A percentile compares a stretch with the other conserved stretches of the same genome.
Evolutionary conservation across 257 asterid species (phyloP).

Genomic region (Solanum pinnatisectum): DNA sequence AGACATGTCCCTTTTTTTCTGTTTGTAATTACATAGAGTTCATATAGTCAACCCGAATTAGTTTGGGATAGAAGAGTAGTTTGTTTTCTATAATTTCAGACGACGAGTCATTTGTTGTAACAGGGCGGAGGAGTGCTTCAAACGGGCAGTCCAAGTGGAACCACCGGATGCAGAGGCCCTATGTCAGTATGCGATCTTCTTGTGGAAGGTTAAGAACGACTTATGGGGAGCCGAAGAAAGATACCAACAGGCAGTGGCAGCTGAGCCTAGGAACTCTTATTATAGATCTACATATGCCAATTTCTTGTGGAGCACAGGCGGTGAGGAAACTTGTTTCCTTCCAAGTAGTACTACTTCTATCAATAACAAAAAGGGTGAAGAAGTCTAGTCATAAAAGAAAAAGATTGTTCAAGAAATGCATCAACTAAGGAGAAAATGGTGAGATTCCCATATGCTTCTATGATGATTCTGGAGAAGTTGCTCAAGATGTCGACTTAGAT

Average conservation of each 20-base stretch:
- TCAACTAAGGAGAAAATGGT: not conserved
- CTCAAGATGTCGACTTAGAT: not conserved
- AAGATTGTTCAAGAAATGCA: not conserved
- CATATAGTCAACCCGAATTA: not conserved
- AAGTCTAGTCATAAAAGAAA: not conserved
- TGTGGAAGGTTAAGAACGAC: conserved; percentile 64
- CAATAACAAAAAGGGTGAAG: not conserved
- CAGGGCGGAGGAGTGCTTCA: conserved; percentile 92
- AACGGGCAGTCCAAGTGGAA: conserved; percentile 44
- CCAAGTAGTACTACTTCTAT: conserved; percentile 12
- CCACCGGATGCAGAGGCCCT: conserved; percentile 64
- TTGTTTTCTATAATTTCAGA: not conserved
- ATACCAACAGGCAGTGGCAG: conserved; percentile 48
- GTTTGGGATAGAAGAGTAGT: not conserved
- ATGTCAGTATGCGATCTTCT: conserved; percentile 56
- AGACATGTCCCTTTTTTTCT: not conserved
- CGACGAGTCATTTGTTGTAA: not conserved
- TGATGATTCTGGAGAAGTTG: not conserved
- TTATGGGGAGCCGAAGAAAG: conserved; percentile 62
- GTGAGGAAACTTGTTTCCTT: conserved; percentile 77
- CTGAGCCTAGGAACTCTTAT: conserved; percentile 45
- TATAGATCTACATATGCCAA: conserved; percentile 51
- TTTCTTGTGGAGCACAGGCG: conserved; percentile 92
- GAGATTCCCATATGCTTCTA: not conserved
- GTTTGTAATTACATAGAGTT: not conserved